phyloP scores from a whole-genome alignment of 2,329 filamentous ascomycete species.

The Ilyonectria sp. region DNA sequence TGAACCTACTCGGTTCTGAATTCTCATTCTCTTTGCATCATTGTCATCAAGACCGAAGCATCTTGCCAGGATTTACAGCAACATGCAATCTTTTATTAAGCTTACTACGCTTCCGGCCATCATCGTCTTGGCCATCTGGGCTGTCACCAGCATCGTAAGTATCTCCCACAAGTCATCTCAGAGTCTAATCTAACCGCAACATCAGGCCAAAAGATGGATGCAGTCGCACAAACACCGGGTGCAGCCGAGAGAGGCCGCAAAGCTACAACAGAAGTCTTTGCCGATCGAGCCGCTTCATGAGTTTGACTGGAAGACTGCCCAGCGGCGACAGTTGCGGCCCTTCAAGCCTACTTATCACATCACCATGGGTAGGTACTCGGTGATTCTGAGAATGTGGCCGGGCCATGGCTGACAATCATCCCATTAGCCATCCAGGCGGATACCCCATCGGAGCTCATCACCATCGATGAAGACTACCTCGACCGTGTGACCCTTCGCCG shows the following conservation, averaged over 20 bases:
- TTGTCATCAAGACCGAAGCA: background rate
- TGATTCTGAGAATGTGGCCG: background rate
- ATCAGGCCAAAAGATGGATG: constrained; percentile 42
- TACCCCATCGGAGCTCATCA: constrained; percentile 65
- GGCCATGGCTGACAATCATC: background rate
- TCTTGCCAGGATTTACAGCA: background rate
- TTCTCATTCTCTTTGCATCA: background rate
- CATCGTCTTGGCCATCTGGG: constrained; percentile 28
- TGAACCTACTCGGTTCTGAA: background rate
- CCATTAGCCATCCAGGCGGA: constrained; percentile 59
- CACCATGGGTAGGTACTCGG: constrained; percentile 62
- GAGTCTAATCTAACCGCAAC: background rate
- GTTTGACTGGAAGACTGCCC: constrained; percentile 58
- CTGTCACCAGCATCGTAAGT: constrained; percentile 31
- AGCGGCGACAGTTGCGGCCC: constrained; percentile 59
- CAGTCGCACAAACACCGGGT: constrained; percentile 27
- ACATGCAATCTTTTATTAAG: constrained; percentile 22
- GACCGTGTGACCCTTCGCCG: constrained; percentile 59
- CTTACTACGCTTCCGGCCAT: constrained; percentile 27
- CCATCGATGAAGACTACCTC: constrained; percentile 67
- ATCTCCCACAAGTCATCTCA: background rate
- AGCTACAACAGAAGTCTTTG: constrained; percentile 13
- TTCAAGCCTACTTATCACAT: constrained; percentile 69
- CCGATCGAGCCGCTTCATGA: constrained; percentile 45
- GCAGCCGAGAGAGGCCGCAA: background rate